These are phyloP conservation scores for Coprinellus micaceus DNA, from an alignment of 768 basidiomycete species.

Conservation along the genomic window DNA sequence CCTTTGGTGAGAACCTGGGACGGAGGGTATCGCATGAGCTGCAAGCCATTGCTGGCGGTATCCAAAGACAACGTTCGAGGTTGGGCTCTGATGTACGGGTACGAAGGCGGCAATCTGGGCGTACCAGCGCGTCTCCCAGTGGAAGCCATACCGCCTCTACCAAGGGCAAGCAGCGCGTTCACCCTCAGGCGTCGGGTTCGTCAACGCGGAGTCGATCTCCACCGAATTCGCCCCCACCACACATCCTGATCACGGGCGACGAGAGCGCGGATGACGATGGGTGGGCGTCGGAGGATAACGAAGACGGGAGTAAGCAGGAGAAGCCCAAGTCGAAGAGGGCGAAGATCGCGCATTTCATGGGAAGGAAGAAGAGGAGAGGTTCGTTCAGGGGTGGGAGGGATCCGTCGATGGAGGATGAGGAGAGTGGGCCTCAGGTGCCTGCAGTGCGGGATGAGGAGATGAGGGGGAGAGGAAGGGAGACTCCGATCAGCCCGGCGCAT, in stretches of 20 bases:
- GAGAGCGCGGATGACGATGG: slow-evolving; percentile 49
- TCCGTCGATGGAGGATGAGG: background rate
- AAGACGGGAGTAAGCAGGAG: slow-evolving; percentile 10
- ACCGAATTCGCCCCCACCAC: background rate
- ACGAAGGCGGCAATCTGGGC: too few relatives aligned
- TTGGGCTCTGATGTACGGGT: too few relatives aligned
- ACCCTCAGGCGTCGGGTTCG: too few relatives aligned
- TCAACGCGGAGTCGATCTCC: background rate
- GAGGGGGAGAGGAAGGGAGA: slow-evolving; percentile 3
- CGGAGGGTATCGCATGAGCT: slow-evolving; percentile 17
- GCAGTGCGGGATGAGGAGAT: slow-evolving; percentile 4
- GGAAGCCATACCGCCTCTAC: background rate
- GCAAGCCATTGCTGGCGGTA: slow-evolving; percentile 23
- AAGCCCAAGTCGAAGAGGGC: background rate
- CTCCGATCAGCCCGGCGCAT: slow-evolving; percentile 27
- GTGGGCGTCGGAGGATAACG: slow-evolving; percentile 58
- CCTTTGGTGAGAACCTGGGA: slow-evolving; percentile 20
- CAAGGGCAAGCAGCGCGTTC: background rate
- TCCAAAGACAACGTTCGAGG: slow-evolving; percentile 1
- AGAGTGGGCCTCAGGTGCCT: too few relatives aligned
- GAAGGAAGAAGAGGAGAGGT: slow-evolving; percentile 2
- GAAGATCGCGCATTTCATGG: slow-evolving; percentile 11
- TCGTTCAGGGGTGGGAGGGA: slow-evolving; percentile 5
- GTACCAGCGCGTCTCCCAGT: slow-evolving; percentile 1
- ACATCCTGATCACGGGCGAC: slow-evolving; percentile 9